Evolutionary conservation across 768 basidiomycete genomes (phyloP), one percentile per base, ranked within the genome.

Genomic region (Tylopilus plumbeoviolaceoides): DNA sequence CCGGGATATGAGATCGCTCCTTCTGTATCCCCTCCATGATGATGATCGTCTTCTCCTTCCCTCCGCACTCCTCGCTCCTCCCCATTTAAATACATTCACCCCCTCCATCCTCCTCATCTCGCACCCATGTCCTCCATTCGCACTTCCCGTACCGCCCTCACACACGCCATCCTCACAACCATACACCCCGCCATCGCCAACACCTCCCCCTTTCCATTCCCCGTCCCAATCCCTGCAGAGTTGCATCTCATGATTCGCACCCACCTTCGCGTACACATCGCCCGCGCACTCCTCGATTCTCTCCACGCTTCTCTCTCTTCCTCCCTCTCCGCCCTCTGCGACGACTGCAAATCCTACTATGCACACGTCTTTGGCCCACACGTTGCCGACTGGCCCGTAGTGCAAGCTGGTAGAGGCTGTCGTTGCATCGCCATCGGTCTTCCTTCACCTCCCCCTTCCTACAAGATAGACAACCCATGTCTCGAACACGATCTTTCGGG

Each of bases 341-440:
- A 73, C 31, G 75, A 81, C 51, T 81, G 79, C 63, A 68, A 72
- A 57, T 69, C 74, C 18, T 82, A 78, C 61, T 75, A 81, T 59
- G 64, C 77, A 20, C 78, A 80, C 52, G 78, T 83, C 23, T 82
- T 75, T 55, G 81, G 81, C 1, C 69, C 70, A 28, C 74, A 78
- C 54, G 68, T 81, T 9, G 80, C 77, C 63, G 72, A 76, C 43
- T 83, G 81, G 81, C 76, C 77, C 41, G 75, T 78, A 50, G 76
- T 79, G 49, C 73, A 70, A 44, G 64, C 61, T 38, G 67, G 65
- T 7, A 72, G 78, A 2, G 71, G 76, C 15, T 83, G 81, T 59
- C 68, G 68, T n/a, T 82, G 81, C 60, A 51, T 61, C 39, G 59
- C 63, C 39, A 58, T 64, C 47, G 63, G 61, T n/a, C 54, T 58